phyloP scores from a whole-genome alignment of 495 filamentous ascomycete genomes.

The Niebla homalea region DNA sequence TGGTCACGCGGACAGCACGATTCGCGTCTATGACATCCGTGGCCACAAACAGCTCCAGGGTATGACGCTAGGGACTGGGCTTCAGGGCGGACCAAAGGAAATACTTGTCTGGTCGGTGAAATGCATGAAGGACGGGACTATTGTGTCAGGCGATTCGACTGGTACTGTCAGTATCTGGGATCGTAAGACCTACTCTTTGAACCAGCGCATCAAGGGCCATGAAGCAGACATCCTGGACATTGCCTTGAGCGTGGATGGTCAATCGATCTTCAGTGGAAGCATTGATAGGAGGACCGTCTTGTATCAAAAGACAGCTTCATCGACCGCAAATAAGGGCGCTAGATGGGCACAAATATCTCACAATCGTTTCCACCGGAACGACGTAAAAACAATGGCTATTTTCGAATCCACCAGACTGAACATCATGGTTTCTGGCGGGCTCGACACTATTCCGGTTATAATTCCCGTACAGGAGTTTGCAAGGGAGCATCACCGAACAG shows the following conservation, averaged over 20 bases:
- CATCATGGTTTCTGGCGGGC: slow-evolving; percentile 81
- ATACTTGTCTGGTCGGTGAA: slow-evolving; percentile 88
- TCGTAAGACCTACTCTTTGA: slow-evolving; percentile 73
- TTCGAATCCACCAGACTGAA: slow-evolving; percentile 76
- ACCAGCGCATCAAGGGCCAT: slow-evolving; percentile 73
- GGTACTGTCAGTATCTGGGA: slow-evolving; percentile 91
- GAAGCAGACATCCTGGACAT: slow-evolving; percentile 83
- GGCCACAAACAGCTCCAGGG: slow-evolving; percentile 58
- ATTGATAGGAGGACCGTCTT: slow-evolving; percentile 78
- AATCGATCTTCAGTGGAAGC: slow-evolving; percentile 76
- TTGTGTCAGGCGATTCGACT: slow-evolving; percentile 89
- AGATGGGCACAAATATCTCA: slow-evolving; percentile 81
- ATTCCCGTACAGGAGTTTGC: slow-evolving; percentile 68
- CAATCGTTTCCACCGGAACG: slow-evolving; percentile 71
- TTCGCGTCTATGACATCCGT: slow-evolving; percentile 78
- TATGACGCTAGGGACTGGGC: slow-evolving; percentile 73
- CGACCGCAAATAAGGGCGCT: slow-evolving; percentile 40
- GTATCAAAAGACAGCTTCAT: slow-evolving; percentile 47
- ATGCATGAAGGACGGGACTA: slow-evolving; percentile 69
- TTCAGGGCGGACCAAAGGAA: slow-evolving; percentile 62
- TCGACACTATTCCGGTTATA: slow-evolving; percentile 71
- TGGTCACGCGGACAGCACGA: slow-evolving; percentile 83
- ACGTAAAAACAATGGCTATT: slow-evolving; percentile 88
- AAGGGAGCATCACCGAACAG: slow-evolving; percentile 63
- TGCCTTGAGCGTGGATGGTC: slow-evolving; percentile 63